These are phyloP conservation scores for Pelargonium cotyledonis DNA, from an alignment of 441 rosid species.

Conservation along the genomic window DNA sequence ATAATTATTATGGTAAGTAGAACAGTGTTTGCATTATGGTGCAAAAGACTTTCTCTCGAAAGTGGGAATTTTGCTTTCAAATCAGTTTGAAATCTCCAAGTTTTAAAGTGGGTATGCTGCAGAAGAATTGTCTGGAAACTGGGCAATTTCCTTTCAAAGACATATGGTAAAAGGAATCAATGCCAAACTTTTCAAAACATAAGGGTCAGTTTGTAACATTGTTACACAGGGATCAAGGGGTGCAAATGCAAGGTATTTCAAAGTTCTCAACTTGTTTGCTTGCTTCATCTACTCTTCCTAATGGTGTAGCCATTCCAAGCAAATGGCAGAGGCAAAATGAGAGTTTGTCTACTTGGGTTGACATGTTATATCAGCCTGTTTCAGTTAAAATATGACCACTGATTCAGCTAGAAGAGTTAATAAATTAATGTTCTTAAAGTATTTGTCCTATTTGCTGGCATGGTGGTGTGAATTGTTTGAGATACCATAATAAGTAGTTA, in stretches of 20 bases:
- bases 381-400: not conserved
- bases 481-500: too few species aligned
- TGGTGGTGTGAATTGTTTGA: too few species aligned
- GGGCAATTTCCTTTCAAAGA: too few species aligned
- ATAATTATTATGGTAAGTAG: too few species aligned
- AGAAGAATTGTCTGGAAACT: too few species aligned
- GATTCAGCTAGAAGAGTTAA: too few species aligned
- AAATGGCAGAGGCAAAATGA: not conserved
- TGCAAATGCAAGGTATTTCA: not conserved
- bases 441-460: not conserved
- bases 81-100: too few species aligned
- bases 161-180: too few species aligned
- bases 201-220: not conserved
- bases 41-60: too few species aligned
- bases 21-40: too few species aligned
- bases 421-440: not conserved
- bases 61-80: too few species aligned
- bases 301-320: not conserved
- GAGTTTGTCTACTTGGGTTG: not conserved
- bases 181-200: not conserved
- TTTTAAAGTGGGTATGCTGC: too few species aligned
- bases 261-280: not conserved
- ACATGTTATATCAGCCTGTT: not conserved
- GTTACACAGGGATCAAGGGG: not conserved
- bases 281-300: slow-evolving; percentile 5